Conservation (phyloP, 129 eudicot species). For the Helianthus annuus region DNA sequence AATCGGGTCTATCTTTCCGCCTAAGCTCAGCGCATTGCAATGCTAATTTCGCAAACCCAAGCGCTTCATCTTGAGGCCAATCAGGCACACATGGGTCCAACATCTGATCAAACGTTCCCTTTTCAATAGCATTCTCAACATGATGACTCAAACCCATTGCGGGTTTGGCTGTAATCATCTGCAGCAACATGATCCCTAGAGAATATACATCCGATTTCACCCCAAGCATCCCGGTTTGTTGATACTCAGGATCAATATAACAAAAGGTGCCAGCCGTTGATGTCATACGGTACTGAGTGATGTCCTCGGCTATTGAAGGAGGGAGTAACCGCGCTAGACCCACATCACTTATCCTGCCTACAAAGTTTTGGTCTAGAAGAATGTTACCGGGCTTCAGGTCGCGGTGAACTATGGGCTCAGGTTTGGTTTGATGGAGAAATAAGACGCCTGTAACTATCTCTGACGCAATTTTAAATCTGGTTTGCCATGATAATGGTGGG, state of each 20-base stretch:
- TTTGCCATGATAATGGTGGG: slow-evolving; percentile 65
- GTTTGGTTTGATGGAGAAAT: slow-evolving; percentile 76
- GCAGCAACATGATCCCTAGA: slow-evolving; percentile 60
- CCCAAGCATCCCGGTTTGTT: slow-evolving; percentile 82
- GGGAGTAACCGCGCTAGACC: slow-evolving; percentile 79
- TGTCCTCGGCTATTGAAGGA: slow-evolving; percentile 51
- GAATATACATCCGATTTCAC: slow-evolving; percentile 77
- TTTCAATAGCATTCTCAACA: slow-evolving; percentile 41
- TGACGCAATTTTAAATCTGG: slow-evolving; percentile 63
- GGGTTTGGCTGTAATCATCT: slow-evolving; percentile 56
- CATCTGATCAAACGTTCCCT: slow-evolving; percentile 43
- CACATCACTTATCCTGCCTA: slow-evolving; percentile 72
- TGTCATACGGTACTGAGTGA: slow-evolving; percentile 72
- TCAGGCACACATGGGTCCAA: slow-evolving; percentile 54
- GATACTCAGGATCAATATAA: slow-evolving; percentile 83
- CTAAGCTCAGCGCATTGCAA: slow-evolving; percentile 68
- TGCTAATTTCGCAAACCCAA: slow-evolving; percentile 53
- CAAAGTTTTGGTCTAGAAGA: slow-evolving; percentile 64
- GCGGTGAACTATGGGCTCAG: slow-evolving; percentile 79
- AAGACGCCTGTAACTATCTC: slow-evolving; percentile 66
- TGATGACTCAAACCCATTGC: slow-evolving; percentile 68
- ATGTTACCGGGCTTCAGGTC: slow-evolving; percentile 81
- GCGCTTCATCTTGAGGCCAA: slow-evolving; percentile 71
- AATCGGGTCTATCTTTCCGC: slow-evolving; percentile 75
- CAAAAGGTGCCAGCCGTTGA: slow-evolving; percentile 76